Base-by-base conservation (phyloP, 2,329 filamentous ascomycete species). In the Geosmithia putterillii region DNA sequence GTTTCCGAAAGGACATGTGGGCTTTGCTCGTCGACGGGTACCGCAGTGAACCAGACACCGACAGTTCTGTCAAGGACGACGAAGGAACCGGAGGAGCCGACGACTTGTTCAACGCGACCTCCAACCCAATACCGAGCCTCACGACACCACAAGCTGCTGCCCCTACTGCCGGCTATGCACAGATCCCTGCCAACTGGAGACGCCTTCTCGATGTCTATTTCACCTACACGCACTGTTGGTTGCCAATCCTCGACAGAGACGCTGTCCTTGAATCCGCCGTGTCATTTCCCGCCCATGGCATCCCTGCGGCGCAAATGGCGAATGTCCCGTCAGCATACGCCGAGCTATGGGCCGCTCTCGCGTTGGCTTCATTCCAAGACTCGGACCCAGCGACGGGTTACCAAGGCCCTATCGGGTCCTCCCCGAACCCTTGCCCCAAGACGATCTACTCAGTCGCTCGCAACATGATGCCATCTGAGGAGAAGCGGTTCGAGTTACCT, bases 1-100 rank as follows among this genome's bases (percentile, higher is more conserved):
- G 66, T 20, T 73, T 82, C 4, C 73, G 78, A 53, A 72, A 66
- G 46, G 75, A 79, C 41, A 77, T 84, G 40, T 79, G 82, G 45
- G 69, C 69, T 20, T 60, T 83, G 10, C 61, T 85, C 17, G 19
- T 39, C 37, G 37, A 39, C 37, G 37, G 37, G 3, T 39, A 39
- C 19, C 37, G 18, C 19, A 39, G 37, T 20, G 37, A 19, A 7
- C 37, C 17, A 5, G 37, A 39, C 18, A 39, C 18, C 17, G 19
- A 21, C 37, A 19, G 12, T 15, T 39, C 37, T 19, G 37, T 20
- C 18, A 39, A 20, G 37, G 37, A 39, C 18, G 37, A 39, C 17
- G 37, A 39, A 8, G 21, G 18, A 19, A 21, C n/a, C 19, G 21
- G 14, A 12, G 34, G 18, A 17, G 7, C 34, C 34, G 34, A 36